Base-by-base conservation (phyloP, 140 eudicot species). In the Erigeron philadelphicus region DNA sequence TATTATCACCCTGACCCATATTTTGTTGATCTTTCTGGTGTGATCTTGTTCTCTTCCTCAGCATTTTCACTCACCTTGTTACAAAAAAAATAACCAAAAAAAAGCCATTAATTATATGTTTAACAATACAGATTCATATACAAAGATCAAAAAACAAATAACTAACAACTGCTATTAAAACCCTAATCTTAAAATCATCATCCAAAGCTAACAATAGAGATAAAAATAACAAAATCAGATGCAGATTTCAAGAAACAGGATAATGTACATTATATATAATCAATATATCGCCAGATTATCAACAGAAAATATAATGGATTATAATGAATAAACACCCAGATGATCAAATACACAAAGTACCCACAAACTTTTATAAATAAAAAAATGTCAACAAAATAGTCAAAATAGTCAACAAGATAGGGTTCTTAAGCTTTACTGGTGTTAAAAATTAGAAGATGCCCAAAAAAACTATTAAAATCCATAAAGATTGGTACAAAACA, bases 1-100 rank as follows among this genome's bases (percentile, higher is more conserved):
- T 66, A 69, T 86, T 84, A 77, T 75, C 65, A 64, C 61, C 16
- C 65, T 79, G 77, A 72, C 87, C 89, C 90, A 80, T 85, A 50
- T 73, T 75, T 76, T 77, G 84, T 64, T 86, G 98, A 79, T 84
- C 92, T 80, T 92, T 92, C 72, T 88, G 98, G 69, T 78, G 80
- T 74, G 96, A 88, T 84, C 96, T 88, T 64, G 76, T 68, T 67
- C 96, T 88, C 79, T 88, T 92, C 80, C 89, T 92, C 90, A 92
- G 77, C 96, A 92, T 88, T 76, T 84, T 73, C 79, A 61, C 74
- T 23, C 63, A 47, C 53, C 77, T 79, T 76, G 82, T 42, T 53
- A 49, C 66, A 53, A 71, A 40, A 71, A 40, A 47, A 10, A 16
- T 1, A 9, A 25, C 1, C 41, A 77, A 71, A 62, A 71, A 62